Conservation (phyloP, 176 grass and related monocot genomes). For the Triticum urartu region DNA sequence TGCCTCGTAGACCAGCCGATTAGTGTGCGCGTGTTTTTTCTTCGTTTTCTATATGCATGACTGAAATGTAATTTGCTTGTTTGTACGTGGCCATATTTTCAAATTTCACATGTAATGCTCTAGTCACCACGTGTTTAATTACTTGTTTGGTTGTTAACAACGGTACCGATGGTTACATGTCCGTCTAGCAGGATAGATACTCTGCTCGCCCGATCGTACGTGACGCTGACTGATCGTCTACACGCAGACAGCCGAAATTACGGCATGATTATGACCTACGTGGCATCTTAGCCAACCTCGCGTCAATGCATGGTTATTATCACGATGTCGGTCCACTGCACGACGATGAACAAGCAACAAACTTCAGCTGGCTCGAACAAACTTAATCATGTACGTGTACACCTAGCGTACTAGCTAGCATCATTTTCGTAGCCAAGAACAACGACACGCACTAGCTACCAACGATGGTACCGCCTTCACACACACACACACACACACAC, state of each 20-base stretch:
- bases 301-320: background rate
- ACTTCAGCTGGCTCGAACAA: background rate
- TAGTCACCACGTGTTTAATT: background rate
- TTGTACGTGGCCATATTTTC: no score
- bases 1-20: no score
- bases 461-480: background rate
- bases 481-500: background rate
- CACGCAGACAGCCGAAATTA: background rate
- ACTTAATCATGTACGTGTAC: background rate
- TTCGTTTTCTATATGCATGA: no score
- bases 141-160: background rate
- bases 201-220: no score
- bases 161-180: no score
- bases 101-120: no score
- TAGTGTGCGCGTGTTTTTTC: no score
- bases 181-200: no score
- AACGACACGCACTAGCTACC: background rate
- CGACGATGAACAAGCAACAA: slow-evolving; percentile 28
- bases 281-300: background rate
- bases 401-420: background rate
- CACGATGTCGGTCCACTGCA: background rate
- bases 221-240: no score
- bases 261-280: slow-evolving; percentile 8
- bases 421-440: background rate
- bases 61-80: no score